Conservation (phyloP, 2,329 filamentous ascomycete genomes). For the Colletotrichum liaoningense region DNA sequence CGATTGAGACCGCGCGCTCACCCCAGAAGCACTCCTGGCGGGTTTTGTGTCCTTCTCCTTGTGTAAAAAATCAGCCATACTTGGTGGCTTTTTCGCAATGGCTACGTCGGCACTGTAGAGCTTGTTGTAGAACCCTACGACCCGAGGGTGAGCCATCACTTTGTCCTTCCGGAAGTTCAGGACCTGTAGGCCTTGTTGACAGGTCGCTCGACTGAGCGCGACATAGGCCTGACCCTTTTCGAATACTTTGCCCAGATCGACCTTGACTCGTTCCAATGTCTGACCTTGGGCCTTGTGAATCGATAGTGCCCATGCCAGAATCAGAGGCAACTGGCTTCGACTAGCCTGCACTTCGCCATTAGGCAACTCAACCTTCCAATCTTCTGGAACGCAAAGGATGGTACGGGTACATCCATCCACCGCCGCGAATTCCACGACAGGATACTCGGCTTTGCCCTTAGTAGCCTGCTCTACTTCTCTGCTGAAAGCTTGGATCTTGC, state of each 20-base stretch:
- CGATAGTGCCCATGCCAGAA: slow-evolving; percentile 94
- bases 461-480: slow-evolving; percentile 56
- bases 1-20: slow-evolving; percentile 24
- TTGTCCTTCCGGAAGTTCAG: slow-evolving; percentile 88
- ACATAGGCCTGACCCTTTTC: slow-evolving; percentile 99
- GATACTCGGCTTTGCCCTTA: slow-evolving; percentile 66
- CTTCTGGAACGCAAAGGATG: slow-evolving; percentile 85
- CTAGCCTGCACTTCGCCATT: slow-evolving; percentile 94
- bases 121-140: slow-evolving; percentile 86
- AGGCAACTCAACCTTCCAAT: slow-evolving; percentile 97
- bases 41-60: slow-evolving; percentile 34
- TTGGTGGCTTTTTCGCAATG: slow-evolving; percentile 44
- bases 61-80: slow-evolving; percentile 54
- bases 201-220: slow-evolving; percentile 91
- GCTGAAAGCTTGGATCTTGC: slow-evolving; percentile 66
- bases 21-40: slow-evolving; percentile 43
- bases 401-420: slow-evolving; percentile 81
- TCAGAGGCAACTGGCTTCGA: slow-evolving; percentile 84
- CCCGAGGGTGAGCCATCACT: slow-evolving; percentile 92
- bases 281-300: slow-evolving; percentile 99
- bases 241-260: slow-evolving; percentile 91
- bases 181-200: slow-evolving; percentile 88
- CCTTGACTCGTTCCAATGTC: slow-evolving; percentile 92
- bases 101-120: slow-evolving; percentile 78
- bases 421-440: slow-evolving; percentile 85